Base-by-base conservation (phyloP, 2,329 filamentous ascomycete species). In the Pestalotiopsis fici region DNA sequence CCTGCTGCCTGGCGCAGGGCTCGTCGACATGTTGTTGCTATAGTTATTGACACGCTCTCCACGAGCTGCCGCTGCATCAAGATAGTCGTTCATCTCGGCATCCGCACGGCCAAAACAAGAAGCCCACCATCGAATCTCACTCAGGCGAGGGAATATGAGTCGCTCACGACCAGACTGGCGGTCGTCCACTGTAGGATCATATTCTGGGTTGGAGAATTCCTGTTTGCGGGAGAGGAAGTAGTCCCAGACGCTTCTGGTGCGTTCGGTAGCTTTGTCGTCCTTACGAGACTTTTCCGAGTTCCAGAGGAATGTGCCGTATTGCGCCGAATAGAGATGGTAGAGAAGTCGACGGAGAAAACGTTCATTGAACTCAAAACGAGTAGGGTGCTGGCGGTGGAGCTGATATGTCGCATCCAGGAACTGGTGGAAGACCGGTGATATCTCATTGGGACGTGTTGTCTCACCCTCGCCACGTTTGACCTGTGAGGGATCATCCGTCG, bases 381-480 rank as follows among this genome's bases (percentile, higher is more conserved):
- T 92, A 0, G 94, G 94, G 74, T 95, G 85, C 77, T 98, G 96
- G 69, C 93, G 86, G 27, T 97, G 82, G 31, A 99, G 85, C 78
- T 99, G 96, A 77, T 96, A 98, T 1, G 93, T 94, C 47, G 94
- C 94, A 76, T 98, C 96, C 11, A 99, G 87, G 79, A 98, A 99
- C 76, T 99, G 96, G 74, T 99, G 96, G 79, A 99, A 99, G 27
- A 99, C 93, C 0, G 96, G 96, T 68, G 94, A 97, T 39, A 97
- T 92, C 82, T 98, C 96, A 72, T 93, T 96, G n/a, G 91, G 90
- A 68, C 90, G 90, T 0, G 94, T 98, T 11, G 90, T 87, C 72
- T 93, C 89, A 71, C 59, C 70, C 37, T 88, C 87, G 66, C 90
- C 87, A 64, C 75, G 74, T 78, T 82, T 71, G 69, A 67, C 66